Base-by-base conservation (phyloP, 768 basidiomycete genomes). In the Cystofilobasidium macerans region DNA sequence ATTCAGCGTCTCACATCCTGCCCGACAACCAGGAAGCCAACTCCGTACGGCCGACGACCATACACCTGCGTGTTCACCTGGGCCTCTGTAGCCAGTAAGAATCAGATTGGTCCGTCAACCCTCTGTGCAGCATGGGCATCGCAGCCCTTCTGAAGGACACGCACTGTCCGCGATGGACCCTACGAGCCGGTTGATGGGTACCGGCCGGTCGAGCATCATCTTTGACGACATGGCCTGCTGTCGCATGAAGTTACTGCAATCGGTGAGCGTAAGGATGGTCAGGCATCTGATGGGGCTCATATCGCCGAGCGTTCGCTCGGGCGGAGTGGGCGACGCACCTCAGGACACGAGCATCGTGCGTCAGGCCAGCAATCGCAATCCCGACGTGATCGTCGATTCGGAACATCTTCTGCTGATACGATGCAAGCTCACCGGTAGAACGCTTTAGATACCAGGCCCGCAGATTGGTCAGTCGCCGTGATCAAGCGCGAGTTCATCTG, bases 381-480 rank as follows among this genome's bases (percentile, higher is more conserved):
- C 95, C 95, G 71, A 95, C 86, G 79, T 99, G 95, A 77, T 98
- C 92, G 74, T 99, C 95, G 85, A 99, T 94, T 73, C 92, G 83
- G 77, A 94, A 95, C 86, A 98, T 88, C 82, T 99, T 98, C 80
- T 98, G 93, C 76, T 99, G 95, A 81, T 98, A 98, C n/a, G 89
- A 90, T 20, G 95, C 93, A 61, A 99, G 82, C 76, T 98, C 94
- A 68, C 95, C 95, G 18, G 91, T 93, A 33, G 95, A 98, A 77
- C 94, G 84, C 95, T 99, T n/a, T n/a, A n/a, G n/a, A n/a, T n/a
- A n/a, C n/a, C n/a, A n/a, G n/a, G n/a, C n/a, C n/a, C n/a, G n/a
- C n/a, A n/a, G n/a, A n/a, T n/a, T n/a, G n/a, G n/a, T n/a, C n/a
- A 35, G 22, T 38, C 7, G 36, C 36, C 8, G 36, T 38, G 42